phyloP scores from a whole-genome alignment of 2,329 filamentous ascomycete species.

The Pezicula carpinea region DNA sequence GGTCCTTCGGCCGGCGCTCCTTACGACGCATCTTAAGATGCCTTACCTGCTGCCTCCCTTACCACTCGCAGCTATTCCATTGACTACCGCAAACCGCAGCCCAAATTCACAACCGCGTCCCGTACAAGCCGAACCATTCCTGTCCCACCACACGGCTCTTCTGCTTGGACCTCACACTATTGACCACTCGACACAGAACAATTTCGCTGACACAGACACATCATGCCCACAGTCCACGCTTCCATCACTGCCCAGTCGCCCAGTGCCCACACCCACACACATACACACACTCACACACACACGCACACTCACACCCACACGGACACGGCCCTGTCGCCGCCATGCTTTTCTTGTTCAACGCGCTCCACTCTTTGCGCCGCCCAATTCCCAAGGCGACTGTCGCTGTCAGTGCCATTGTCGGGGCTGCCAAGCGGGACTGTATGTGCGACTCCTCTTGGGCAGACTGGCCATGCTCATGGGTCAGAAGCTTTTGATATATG shows the following conservation, averaged over 20 bases:
- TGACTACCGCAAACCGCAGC: too few species aligned
- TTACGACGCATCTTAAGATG: too few species aligned
- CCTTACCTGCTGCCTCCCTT: too few species aligned
- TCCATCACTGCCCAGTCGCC: neutral
- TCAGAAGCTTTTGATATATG: constrained; percentile 1
- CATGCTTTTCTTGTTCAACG: neutral
- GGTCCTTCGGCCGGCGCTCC: too few species aligned
- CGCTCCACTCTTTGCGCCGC: neutral
- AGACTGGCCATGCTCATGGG: neutral
- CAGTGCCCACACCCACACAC: neutral
- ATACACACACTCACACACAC: neutral
- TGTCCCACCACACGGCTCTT: neutral
- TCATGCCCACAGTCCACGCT: neutral
- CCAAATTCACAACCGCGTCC: too few species aligned
- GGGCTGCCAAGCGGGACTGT: neutral
- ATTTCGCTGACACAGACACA: neutral
- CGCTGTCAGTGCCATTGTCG: constrained; percentile 1
- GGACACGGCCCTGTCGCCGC: neutral
- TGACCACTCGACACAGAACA: neutral
- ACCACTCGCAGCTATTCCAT: too few species aligned
- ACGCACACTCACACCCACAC: neutral
- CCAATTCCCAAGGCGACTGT: neutral
- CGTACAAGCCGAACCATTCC: too few species aligned
- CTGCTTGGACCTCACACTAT: neutral
- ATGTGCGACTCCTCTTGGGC: neutral